Conservation (phyloP, 768 basidiomycete species). For the Gymnopilus junonius region DNA sequence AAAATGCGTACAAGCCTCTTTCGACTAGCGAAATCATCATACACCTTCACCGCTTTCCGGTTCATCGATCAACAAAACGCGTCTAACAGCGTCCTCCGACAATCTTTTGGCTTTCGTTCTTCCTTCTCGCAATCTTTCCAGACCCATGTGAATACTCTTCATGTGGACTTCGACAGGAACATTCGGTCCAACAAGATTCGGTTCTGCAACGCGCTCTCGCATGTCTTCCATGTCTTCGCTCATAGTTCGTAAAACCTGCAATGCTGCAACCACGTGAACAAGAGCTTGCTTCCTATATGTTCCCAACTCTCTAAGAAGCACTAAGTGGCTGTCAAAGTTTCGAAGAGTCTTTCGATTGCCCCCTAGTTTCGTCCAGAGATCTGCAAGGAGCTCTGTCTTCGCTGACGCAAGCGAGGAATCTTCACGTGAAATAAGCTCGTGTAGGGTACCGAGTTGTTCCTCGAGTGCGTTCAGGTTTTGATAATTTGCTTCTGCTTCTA, state of each 20-base stretch:
- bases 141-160: slow-evolving; percentile 66
- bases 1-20: background rate
- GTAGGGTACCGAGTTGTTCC: slow-evolving; percentile 55
- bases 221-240: slow-evolving; percentile 79
- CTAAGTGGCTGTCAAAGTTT: slow-evolving; percentile 55
- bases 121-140: slow-evolving; percentile 65
- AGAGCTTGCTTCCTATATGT: slow-evolving; percentile 64
- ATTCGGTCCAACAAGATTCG: slow-evolving; percentile 60
- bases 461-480: slow-evolving; percentile 66
- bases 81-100: slow-evolving; percentile 41
- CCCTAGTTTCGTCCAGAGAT: slow-evolving; percentile 74
- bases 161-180: slow-evolving; percentile 79
- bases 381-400: slow-evolving; percentile 58
- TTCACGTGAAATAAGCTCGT: slow-evolving; percentile 66
- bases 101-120: slow-evolving; percentile 52
- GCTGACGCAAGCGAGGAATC: slow-evolving; percentile 47
- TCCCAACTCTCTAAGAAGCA: slow-evolving; percentile 57
- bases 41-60: background rate
- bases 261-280: slow-evolving; percentile 66
- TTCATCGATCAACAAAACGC: background rate
- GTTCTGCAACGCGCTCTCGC: slow-evolving; percentile 71
- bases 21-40: background rate
- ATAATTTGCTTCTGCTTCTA: slow-evolving; percentile 68
- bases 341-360: slow-evolving; percentile 56
- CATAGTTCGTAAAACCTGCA: slow-evolving; percentile 66